Conservation (phyloP, 108 stramenopile species). For the Epithemia pelagica region DNA sequence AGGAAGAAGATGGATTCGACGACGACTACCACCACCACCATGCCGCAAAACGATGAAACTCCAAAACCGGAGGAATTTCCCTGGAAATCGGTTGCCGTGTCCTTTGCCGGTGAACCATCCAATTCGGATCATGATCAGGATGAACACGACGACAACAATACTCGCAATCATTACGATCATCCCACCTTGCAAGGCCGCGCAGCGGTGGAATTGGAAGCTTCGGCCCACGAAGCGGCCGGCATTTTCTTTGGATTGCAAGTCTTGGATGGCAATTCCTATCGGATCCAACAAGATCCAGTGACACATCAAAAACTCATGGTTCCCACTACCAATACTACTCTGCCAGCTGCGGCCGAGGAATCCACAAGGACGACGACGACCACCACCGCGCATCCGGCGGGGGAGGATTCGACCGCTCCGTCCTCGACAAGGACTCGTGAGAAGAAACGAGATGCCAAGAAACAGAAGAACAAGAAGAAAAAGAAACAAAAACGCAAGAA, state of each 20-base stretch:
- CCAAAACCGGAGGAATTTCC: too few species aligned
- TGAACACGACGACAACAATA: background rate
- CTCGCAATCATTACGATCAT: constrained; percentile 42
- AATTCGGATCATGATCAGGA: background rate
- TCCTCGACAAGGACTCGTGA: background rate
- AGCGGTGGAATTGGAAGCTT: constrained; percentile 24
- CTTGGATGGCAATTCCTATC: constrained; percentile 45
- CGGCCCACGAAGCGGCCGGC: constrained; percentile 39
- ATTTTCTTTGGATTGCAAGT: constrained; percentile 69
- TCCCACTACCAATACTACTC: background rate
- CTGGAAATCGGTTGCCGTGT: background rate
- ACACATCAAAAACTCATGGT: constrained; percentile 25
- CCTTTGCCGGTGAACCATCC: background rate
- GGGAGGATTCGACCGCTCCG: background rate
- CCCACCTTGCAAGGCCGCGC: constrained; percentile 9
- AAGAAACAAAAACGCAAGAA: constrained; percentile 20
- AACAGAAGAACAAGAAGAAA: constrained; percentile 21
- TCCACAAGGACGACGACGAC: background rate
- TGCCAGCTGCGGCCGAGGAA: too few species aligned
- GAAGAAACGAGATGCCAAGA: constrained; percentile 6
- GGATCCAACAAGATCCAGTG: constrained; percentile 25
- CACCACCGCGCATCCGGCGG: background rate
- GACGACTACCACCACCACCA: too few species aligned
- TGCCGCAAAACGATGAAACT: too few species aligned
- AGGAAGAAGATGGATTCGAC: too few species aligned